phyloP scores from a whole-genome alignment of 495 filamentous ascomycete species.

The Penicillium desertorum region DNA sequence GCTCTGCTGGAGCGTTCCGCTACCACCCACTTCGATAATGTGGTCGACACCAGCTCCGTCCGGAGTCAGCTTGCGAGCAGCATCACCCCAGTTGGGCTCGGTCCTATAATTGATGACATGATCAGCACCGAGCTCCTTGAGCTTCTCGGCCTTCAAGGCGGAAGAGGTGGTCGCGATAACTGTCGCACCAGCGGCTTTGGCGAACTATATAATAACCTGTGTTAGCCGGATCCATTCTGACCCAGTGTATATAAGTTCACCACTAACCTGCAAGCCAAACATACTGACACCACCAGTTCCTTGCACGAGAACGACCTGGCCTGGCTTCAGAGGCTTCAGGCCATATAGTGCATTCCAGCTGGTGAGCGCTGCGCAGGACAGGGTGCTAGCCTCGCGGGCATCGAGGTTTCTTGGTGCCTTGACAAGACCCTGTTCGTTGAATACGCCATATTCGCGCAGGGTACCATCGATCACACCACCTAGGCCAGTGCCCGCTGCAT shows the following conservation, averaged over 20 bases:
- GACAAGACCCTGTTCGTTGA: conserved; percentile 69
- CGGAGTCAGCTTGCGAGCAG: conserved; percentile 64
- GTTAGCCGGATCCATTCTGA: not conserved
- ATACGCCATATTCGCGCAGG: conserved; percentile 68
- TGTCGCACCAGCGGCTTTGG: conserved; percentile 75
- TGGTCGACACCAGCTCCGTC: conserved; percentile 63
- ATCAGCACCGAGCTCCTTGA: conserved; percentile 74
- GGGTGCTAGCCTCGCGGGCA: conserved; percentile 62
- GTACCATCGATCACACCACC: conserved; percentile 72
- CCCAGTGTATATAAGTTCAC: rapidly evolving
- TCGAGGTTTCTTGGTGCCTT: conserved; percentile 60
- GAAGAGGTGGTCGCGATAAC: conserved; percentile 82
- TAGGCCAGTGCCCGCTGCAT: conserved; percentile 53
- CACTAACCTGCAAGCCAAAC: conserved; percentile 67
- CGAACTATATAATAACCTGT: conserved; percentile 55
- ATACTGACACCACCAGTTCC: conserved; percentile 82
- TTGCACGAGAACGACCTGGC: conserved; percentile 71
- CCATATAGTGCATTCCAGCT: conserved; percentile 84
- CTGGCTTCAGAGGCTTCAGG: conserved; percentile 61
- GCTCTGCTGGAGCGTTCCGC: conserved; percentile 59
- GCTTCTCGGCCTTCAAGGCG: conserved; percentile 58
- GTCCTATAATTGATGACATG: conserved; percentile 77
- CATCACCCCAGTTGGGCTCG: conserved; percentile 70
- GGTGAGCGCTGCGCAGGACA: conserved; percentile 73
- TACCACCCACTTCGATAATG: conserved; percentile 71